Evolutionary conservation across 2,329 filamentous ascomycete genomes (phyloP).

Genomic region (Drechslera avenae): DNA sequence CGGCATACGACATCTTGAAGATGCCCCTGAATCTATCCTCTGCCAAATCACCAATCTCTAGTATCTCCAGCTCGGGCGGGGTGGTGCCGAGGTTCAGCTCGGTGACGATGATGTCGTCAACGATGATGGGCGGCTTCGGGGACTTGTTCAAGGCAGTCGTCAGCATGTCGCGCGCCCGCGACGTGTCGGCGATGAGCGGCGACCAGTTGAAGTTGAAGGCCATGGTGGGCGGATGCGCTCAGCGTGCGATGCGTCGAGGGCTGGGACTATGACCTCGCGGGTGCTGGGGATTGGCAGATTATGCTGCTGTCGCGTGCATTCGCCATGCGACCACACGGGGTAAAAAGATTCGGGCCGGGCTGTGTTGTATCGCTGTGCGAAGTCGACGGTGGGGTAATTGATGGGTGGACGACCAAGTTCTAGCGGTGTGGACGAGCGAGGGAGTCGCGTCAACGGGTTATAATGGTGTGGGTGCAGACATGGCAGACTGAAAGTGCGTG

Average conservation of each 20-base stretch:
- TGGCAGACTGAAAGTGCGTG: slow-evolving; percentile 30
- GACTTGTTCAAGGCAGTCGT: slow-evolving; percentile 97
- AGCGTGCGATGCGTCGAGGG: slow-evolving; percentile 14
- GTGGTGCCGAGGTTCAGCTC: slow-evolving; percentile 96
- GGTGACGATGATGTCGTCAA: slow-evolving; percentile 98
- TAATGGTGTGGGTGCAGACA: slow-evolving; percentile 14
- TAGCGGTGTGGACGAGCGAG: slow-evolving; percentile 5
- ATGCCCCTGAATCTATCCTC: slow-evolving; percentile 97
- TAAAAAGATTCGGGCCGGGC: slow-evolving; percentile 7
- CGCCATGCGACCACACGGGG: slow-evolving; percentile 42
- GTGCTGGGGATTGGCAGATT: slow-evolving; percentile 23
- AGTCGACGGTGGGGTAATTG: slow-evolving; percentile 3
- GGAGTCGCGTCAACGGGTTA: no score
- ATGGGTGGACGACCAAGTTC: not conserved
- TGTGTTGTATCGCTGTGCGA: not conserved
- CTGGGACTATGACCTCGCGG: slow-evolving; percentile 25
- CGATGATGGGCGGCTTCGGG: slow-evolving; percentile 96
- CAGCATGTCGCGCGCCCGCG: slow-evolving; percentile 89
- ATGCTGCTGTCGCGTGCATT: slow-evolving; percentile 47
- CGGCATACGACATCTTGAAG: slow-evolving; percentile 98
- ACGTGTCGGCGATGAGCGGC: slow-evolving; percentile 92
- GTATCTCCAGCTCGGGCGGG: slow-evolving; percentile 91
- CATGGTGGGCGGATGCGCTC: slow-evolving; percentile 61
- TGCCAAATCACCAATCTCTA: slow-evolving; percentile 96
- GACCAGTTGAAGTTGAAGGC: slow-evolving; percentile 99